phyloP scores from a whole-genome alignment of 306 rosid genomes.

The Citrullus mucosospermus region DNA sequence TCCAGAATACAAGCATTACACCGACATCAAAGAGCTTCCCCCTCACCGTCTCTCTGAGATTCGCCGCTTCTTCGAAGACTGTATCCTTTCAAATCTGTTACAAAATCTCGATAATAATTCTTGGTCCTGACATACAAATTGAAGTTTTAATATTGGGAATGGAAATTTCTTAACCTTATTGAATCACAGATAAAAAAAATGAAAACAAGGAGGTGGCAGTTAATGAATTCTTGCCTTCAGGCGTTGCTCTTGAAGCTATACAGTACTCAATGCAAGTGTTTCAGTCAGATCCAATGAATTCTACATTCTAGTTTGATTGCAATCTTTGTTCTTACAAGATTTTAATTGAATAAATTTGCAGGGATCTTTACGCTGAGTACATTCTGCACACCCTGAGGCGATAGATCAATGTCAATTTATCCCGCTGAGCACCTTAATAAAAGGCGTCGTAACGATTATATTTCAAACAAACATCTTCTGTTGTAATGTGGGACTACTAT shows the following conservation, averaged over 20 bases:
- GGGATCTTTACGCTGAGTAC: conserved; percentile 96
- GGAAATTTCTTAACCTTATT: conserved; percentile 21
- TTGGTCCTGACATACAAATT: not conserved
- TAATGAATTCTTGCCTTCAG: conserved; percentile 64
- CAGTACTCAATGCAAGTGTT: conserved; percentile 33
- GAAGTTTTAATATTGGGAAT: not conserved
- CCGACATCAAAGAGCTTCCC: conserved; percentile 60
- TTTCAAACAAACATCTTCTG: not conserved
- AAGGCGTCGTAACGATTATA: not conserved
- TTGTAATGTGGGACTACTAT: not conserved
- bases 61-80: conserved; percentile 94
- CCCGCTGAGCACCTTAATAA: not conserved
- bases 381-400: conserved; percentile 72
- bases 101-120: not conserved
- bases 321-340: not conserved
- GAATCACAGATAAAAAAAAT: conserved; percentile 70
- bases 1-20: conserved; percentile 85
- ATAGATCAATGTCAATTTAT: conserved; percentile 11
- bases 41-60: conserved; percentile 95
- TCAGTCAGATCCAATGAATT: not conserved
- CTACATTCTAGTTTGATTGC: not conserved
- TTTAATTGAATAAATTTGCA: conserved; percentile 22
- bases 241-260: conserved; percentile 66
- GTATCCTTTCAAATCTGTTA: conserved; percentile 38
- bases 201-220: conserved; percentile 98